Percentiles rank a stretch among this genome's conserved stretches.
These are phyloP conservation scores for Phialocephala subalpina DNA, from an alignment of 2,329 filamentous ascomycete genomes.

Conservation along the genomic window DNA sequence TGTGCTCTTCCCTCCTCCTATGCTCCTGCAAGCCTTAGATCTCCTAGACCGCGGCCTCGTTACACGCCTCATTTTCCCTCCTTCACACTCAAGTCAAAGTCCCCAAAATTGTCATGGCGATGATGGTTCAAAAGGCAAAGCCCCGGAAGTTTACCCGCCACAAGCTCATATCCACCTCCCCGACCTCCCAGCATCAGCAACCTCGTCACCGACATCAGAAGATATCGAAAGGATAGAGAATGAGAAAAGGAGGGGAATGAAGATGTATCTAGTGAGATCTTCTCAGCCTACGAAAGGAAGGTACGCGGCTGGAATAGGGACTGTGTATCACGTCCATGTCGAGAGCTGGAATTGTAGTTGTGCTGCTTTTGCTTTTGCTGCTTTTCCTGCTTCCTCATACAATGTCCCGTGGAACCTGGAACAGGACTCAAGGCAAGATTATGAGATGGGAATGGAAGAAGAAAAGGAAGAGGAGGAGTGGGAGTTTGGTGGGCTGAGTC, in stretches of 20 bases:
- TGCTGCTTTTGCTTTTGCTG: conserved; percentile 79
- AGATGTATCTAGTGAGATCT: conserved; percentile 37
- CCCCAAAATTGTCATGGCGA: too few species aligned
- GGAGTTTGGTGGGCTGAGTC: conserved; percentile 57
- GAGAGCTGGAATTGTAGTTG: conserved; percentile 89
- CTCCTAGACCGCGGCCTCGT: conserved; percentile 83
- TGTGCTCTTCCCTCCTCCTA: conserved; percentile 77
- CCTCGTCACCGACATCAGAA: neutral
- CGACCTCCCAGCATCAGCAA: neutral
- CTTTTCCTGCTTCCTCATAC: conserved; percentile 57
- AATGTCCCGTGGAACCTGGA: conserved; percentile 17
- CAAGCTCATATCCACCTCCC: conserved; percentile 28
- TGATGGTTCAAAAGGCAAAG: conserved; percentile 2
- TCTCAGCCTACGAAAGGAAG: conserved; percentile 43
- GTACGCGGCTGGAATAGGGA: conserved; percentile 39
- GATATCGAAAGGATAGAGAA: neutral
- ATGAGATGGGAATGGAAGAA: conserved; percentile 12
- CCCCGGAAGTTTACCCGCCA: conserved; percentile 19
- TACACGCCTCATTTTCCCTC: conserved; percentile 54
- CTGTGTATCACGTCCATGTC: conserved; percentile 75
- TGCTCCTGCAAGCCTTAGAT: conserved; percentile 86
- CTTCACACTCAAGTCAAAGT: too few species aligned
- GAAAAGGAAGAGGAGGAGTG: conserved; percentile 27
- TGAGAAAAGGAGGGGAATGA: conserved; percentile 1
- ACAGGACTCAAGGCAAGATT: conserved; percentile 20